A percentile compares a stretch with the other conserved stretches of the same genome.
Evolutionary conservation across 352 stramenopile genomes (phyloP).

Genomic region (Lagenidium giganteum): DNA sequence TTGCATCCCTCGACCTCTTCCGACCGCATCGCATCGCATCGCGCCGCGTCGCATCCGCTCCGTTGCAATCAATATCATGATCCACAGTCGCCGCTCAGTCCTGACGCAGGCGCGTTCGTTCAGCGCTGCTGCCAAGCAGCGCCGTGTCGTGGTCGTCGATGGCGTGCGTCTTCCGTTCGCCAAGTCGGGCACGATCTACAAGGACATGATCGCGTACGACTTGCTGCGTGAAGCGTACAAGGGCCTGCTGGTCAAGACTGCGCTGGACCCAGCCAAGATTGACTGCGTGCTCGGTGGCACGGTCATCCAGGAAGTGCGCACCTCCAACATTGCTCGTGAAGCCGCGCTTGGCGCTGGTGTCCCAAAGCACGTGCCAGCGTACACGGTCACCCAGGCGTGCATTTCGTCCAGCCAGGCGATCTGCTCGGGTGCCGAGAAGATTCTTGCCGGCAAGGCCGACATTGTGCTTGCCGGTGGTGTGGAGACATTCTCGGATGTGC

Average conservation of each 20-base stretch:
- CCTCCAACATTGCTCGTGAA: conserved; percentile 97
- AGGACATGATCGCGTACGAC: conserved; percentile 97
- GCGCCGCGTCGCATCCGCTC: no score
- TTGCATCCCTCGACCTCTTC: no score
- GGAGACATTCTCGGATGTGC: conserved; percentile 98
- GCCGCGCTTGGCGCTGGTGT: conserved; percentile 95
- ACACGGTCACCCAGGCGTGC: conserved; percentile 96
- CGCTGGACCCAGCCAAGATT: conserved; percentile 91
- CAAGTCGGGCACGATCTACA: conserved; percentile 94
- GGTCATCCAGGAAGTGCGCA: conserved; percentile 96
- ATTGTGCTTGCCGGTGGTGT: conserved; percentile 94
- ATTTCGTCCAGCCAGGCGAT: conserved; percentile 97
- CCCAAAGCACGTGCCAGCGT: conserved; percentile 89
- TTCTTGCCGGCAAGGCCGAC: conserved; percentile 92
- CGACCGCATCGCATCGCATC: no score
- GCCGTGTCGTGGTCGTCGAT: conserved; percentile 92
- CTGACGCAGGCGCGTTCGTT: conserved; percentile 34
- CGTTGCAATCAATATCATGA: no score
- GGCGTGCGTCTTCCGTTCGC: conserved; percentile 94
- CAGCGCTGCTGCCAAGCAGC: conserved; percentile 26
- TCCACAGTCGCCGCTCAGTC: conserved; percentile 20
- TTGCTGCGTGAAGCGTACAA: conserved; percentile 95
- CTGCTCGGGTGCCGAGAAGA: conserved; percentile 92
- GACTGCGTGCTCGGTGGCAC: conserved; percentile 97
- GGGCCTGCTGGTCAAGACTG: conserved; percentile 93